Conservation (phyloP, 2,329 filamentous ascomycete species). For the Aspergillus vadensis region DNA sequence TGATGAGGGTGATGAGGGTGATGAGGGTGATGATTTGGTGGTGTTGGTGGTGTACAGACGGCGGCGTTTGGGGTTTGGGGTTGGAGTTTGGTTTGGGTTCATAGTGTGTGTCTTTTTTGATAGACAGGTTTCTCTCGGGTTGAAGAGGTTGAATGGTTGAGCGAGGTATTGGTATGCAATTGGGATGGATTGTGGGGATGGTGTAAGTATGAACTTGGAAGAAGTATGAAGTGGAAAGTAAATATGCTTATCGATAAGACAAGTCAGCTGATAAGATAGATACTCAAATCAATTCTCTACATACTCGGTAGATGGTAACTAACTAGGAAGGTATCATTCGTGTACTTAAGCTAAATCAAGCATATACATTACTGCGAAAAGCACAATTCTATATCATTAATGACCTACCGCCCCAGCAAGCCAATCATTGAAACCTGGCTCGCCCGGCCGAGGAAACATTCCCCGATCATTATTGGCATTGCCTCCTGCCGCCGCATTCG, state of each 20-base stretch:
- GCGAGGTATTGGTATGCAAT: background rate
- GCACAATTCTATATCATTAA: slow-evolving; percentile 30
- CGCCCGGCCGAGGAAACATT: slow-evolving; percentile 65
- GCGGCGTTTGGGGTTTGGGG: slow-evolving; percentile 57
- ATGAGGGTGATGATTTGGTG: no score
- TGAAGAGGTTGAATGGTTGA: no score
- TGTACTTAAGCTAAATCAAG: background rate
- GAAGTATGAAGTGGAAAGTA: background rate
- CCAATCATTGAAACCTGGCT: slow-evolving; percentile 70
- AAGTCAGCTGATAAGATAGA: background rate
- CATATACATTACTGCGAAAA: background rate
- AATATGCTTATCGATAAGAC: slow-evolving; percentile 20
- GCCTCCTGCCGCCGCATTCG: slow-evolving; percentile 25
- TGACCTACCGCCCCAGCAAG: slow-evolving; percentile 65
- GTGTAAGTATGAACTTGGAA: background rate
- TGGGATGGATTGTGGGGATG: background rate
- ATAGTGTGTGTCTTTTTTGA: background rate
- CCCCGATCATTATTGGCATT: slow-evolving; percentile 50
- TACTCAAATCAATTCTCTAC: background rate
- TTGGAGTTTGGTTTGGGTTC: background rate
- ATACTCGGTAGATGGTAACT: no score
- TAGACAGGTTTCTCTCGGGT: no score
- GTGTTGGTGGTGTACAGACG: slow-evolving; percentile 61
- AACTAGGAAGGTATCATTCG: no score
- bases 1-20: slow-evolving; percentile 26